Evolutionary conservation across 495 filamentous ascomycete species (phyloP), one percentile per base, ranked within the genome.

Genomic region (Lepraria neglecta): DNA sequence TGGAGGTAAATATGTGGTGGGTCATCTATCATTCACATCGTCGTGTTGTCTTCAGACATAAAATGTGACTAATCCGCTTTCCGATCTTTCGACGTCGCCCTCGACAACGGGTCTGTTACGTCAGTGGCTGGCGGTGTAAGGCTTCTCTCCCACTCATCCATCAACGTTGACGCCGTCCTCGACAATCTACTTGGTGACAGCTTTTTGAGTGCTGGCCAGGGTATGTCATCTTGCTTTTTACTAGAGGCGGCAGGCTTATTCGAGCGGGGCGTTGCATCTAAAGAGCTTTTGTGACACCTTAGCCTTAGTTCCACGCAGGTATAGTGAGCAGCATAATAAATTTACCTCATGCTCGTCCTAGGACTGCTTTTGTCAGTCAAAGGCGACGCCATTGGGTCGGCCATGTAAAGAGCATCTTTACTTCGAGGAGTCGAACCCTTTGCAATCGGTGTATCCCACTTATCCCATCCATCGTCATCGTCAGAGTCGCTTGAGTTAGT

Each of bases 101-200:
- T 46, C 2, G 28, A 43, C 9, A 15, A 40, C 52, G 51, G 17
- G 52, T 55, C 40, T 58, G 47, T 33, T 62, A 15, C 38, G 17
- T 54, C 28, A 10, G 15, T 40, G 5, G 10, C 14, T 14, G 45
- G 48, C 17, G 40, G 28, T 14, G 53, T 31, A 40, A 65, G 57
- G 38, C 52, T 67, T 42, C 58, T 80, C 70, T 94, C 89, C 88
- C 87, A 91, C 66, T 92, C 88, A 55, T 80, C 84, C 83, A 92
- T 90, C 59, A 90, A 74, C 56, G 84, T 83, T 27, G 81, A 82
- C 3, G 87, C 86, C n/a, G 86, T 86, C 11, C 77, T 79, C 64
- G 82, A 85, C 61, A 91, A 76, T 62, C 87, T 87, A 52, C 78
- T 80, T 0, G 88, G 86, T 11, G 83, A 80, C 45, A 89, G 71